These are phyloP conservation scores for Aureobasidium sp. DNA, from an alignment of 2,329 filamentous ascomycete genomes.

Conservation along the genomic window DNA sequence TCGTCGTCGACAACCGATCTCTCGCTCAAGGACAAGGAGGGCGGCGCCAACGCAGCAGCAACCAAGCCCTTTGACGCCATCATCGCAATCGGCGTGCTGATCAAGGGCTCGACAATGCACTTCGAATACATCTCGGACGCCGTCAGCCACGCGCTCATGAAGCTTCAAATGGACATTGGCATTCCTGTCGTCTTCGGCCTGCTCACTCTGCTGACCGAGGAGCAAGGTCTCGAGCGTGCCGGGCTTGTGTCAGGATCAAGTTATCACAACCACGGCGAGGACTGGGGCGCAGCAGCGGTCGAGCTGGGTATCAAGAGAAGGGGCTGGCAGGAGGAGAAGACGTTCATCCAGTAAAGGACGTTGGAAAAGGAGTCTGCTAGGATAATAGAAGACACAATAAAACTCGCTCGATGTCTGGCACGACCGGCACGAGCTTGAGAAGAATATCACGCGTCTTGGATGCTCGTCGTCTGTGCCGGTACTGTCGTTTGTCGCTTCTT, in stretches of 20 bases:
- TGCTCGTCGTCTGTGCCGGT: background rate
- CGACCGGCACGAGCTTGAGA: background rate
- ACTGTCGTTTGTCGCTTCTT: background rate
- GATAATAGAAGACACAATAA: background rate
- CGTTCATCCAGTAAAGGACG: constrained; percentile 34
- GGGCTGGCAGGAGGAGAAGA: constrained; percentile 67
- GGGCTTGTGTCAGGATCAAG: constrained; percentile 48
- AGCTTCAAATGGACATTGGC: constrained; percentile 79
- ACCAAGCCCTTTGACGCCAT: constrained; percentile 77
- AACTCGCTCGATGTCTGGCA: background rate
- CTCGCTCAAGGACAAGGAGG: constrained; percentile 23
- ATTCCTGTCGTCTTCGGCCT: constrained; percentile 89
- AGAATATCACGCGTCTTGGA: background rate
- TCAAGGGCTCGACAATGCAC: constrained; percentile 99
- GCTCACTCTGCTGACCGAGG: constrained; percentile 78
- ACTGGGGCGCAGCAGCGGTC: constrained; percentile 91
- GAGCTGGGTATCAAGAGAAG: constrained; percentile 85
- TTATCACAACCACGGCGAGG: constrained; percentile 88
- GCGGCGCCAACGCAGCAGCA: constrained; percentile 31
- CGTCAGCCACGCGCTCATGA: constrained; percentile 87
- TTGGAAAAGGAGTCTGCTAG: background rate
- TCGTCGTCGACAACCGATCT: constrained; percentile 58
- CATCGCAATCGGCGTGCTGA: constrained; percentile 89
- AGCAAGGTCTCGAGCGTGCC: constrained; percentile 78
- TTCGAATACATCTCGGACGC: constrained; percentile 97